phyloP scores from a whole-genome alignment of 768 basidiomycete species.

The Tylopilus balloui region DNA sequence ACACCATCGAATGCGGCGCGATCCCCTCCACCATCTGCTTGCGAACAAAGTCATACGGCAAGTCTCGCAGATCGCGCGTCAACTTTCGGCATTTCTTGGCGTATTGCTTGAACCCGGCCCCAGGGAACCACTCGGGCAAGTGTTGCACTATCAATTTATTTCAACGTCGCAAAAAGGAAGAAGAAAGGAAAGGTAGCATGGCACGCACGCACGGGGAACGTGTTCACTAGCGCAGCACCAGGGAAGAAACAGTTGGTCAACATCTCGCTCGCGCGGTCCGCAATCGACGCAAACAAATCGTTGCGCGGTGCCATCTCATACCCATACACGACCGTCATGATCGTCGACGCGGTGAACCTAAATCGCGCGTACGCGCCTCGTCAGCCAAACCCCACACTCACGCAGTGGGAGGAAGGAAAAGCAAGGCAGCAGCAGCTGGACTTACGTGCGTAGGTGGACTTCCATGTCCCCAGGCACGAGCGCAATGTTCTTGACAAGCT shows the following conservation, averaged over 20 bases:
- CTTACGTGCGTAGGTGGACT: constrained; percentile 21
- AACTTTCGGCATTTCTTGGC: constrained; percentile 17
- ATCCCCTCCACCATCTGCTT: constrained; percentile 17
- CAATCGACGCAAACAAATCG: constrained; percentile 31
- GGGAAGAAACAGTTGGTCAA: constrained; percentile 27
- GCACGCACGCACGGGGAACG: constrained; percentile 27
- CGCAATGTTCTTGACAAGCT: constrained; percentile 30
- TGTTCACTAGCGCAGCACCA: constrained; percentile 30
- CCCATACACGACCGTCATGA: constrained; percentile 33
- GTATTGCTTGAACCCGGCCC: constrained; percentile 24
- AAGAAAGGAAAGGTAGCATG: background rate
- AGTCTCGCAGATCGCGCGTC: constrained; percentile 17
- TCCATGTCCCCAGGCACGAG: constrained; percentile 26
- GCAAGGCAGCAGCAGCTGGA: no score
- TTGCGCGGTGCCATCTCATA: constrained; percentile 31
- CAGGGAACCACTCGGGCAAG: constrained; percentile 31
- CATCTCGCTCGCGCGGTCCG: constrained; percentile 29
- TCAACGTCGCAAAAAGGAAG: background rate
- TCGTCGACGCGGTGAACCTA: constrained; percentile 30
- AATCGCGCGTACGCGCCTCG: no score
- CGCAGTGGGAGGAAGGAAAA: no score
- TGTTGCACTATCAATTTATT: constrained; percentile 14
- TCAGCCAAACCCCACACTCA: no score
- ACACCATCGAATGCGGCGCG: constrained; percentile 19
- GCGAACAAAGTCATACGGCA: constrained; percentile 17